A percentile compares a stretch with the other conserved stretches of the same genome.
phyloP scores from a whole-genome alignment of 2,329 filamentous ascomycete genomes.

The Pseudogymnoascus sp. region DNA sequence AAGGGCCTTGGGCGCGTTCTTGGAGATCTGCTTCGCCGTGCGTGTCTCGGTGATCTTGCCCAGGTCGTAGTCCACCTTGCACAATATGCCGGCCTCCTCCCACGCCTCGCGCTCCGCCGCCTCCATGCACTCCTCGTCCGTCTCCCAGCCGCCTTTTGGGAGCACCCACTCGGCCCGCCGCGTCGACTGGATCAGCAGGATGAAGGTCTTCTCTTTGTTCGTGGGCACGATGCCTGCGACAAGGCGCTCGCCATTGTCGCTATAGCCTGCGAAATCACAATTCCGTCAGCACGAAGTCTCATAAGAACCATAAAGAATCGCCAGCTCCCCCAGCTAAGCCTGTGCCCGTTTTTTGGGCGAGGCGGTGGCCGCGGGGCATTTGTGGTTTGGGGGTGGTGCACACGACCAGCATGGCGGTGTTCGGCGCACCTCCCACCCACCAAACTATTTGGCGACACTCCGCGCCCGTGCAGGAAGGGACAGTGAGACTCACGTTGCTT shows the following conservation, averaged over 20 bases:
- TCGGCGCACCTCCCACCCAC: not conserved
- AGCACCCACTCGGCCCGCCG: conserved; percentile 82
- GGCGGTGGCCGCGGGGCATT: conserved; percentile 6
- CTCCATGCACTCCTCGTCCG: conserved; percentile 78
- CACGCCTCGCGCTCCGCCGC: conserved; percentile 87
- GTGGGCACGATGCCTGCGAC: conserved; percentile 92
- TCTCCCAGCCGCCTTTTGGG: conserved; percentile 96
- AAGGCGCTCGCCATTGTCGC: conserved; percentile 81
- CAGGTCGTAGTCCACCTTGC: conserved; percentile 76
- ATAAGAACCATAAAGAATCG: conserved; percentile 10
- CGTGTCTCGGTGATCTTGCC: conserved; percentile 80
- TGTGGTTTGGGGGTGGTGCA: not conserved
- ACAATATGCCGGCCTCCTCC: conserved; percentile 93
- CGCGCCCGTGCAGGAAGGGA: not conserved
- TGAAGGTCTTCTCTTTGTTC: conserved; percentile 67
- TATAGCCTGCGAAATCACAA: conserved; percentile 62
- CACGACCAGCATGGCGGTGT: not conserved
- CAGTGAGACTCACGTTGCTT: conserved; percentile 64
- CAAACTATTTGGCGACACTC: not conserved
- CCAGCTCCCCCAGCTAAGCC: conserved; percentile 14
- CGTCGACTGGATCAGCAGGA: conserved; percentile 89
- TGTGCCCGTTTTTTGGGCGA: not conserved
- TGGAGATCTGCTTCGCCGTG: conserved; percentile 64
- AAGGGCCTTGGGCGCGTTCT: conserved; percentile 51
- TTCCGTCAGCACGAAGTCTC: conserved; percentile 21